Base-by-base conservation (phyloP, 1,139 yeast species). In the Ogataea hybrid region DNA sequence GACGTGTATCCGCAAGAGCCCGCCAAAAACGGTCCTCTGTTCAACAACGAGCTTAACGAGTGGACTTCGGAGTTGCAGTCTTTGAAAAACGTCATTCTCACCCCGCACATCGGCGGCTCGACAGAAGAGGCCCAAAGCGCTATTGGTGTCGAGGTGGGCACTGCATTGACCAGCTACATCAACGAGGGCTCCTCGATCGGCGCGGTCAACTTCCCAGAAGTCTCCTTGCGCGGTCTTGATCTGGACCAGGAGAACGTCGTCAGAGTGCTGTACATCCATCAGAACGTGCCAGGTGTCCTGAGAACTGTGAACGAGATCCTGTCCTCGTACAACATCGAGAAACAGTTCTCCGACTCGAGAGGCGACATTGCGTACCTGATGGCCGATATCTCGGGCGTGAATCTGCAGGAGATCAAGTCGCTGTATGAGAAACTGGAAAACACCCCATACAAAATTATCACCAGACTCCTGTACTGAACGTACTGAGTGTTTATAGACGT, bases 181-280 rank as follows among this genome's bases (percentile, higher is more conserved):
- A 92, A 90, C 68, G 98, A 92, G 72, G 98, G 98, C 71, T 75
- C 82, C 57, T 85, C 97, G n/a, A 77, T 77, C 44, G 97, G 97
- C 59, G 92, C 98, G 7, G 98, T 92, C 49, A 92, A 92, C 75
- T 90, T 94, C 95, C 98, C 99, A 59, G 98, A 94, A 71, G 97
- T 94, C 54, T 73, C 92, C 17, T 75, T 92, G 60, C 86, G 97
- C 71, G 84, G 92, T 25, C 75, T 90, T 56, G 87, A 88, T 63
- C 77, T 84, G 64, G 97, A 89, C 61, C 96, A 88, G 69, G 82
- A 84, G 60, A 77, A 85, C 64, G 77, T 83, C 39, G 97, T 90
- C 54, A 87, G 98, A 73, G 96, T 92, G 32, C 75, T 94, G 60
- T 92, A 92, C 70, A 87, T 90, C 63, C 98, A 92, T 71, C 94